Base-by-base conservation (phyloP, 768 basidiomycete genomes). In the Amanita rubescens region DNA sequence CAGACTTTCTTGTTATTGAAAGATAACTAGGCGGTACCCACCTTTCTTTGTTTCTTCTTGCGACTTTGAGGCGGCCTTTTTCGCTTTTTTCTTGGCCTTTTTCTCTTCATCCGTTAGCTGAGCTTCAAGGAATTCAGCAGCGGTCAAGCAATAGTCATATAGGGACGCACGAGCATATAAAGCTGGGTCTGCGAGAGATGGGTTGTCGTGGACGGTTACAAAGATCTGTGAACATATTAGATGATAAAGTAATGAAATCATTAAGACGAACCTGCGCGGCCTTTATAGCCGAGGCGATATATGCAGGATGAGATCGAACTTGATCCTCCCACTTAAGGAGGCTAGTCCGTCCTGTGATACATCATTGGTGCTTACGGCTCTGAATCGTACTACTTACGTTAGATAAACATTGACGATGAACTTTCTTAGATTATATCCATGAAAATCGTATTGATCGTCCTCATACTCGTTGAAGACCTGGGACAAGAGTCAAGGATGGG, bases 401-500 rank as follows among this genome's bases (percentile, higher is more conserved):
- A 89, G 56, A 65, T 98, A 98, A 11, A 91, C 81, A 50, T 84
- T 86, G 32, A 98, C 70, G 7, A 89, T 95, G 61, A 85, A 89
- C 60, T 90, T 93, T 50, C 96, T 84, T 59, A 97, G 59, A 59
- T 90, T 90, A 67, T 97, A 99, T 6, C 87, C 83, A 66, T 99
- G 96, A 76, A 99, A 99, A 67, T 99, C 96, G 60, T 87, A 97
- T 69, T 98, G 94, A 62, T 96, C 94, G 59, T 97, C 93, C 58
- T 96, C 92, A 58, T 89, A 80, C 49, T 88, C 87, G 50, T 85
- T 78, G 66, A 95, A 97, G 14, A 85, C 71, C 90, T 90, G 55
- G 12, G 10, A 42, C 19, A 43, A 33, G 15, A 14, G 37, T 25
- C 46, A n/a, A 10, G 32, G 51, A 49, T 42, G 43, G 25, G 53